These are phyloP conservation scores for Lactarius hengduanensis DNA, from an alignment of 768 basidiomycete species.

Conservation along the genomic window DNA sequence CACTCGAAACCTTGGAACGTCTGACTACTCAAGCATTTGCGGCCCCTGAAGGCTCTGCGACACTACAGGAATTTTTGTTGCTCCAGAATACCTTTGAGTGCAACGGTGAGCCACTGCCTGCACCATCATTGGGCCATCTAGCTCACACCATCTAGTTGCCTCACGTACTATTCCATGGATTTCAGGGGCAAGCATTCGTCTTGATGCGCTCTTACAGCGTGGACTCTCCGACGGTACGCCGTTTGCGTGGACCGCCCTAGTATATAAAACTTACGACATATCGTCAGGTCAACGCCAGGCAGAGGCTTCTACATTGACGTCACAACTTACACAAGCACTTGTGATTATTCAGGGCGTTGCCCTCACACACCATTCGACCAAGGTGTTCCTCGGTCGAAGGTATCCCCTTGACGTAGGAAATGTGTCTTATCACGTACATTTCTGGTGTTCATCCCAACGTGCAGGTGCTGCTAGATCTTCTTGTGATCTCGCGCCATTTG, in stretches of 20 bases:
- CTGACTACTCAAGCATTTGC: conserved; percentile 45
- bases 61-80: conserved; percentile 46
- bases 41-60: conserved; percentile 47
- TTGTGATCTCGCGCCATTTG: conserved; percentile 69
- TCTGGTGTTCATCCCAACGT: background rate
- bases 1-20: conserved; percentile 49
- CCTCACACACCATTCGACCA: conserved; percentile 66
- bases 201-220: conserved; percentile 52
- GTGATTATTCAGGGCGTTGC: conserved; percentile 75
- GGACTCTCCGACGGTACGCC: conserved; percentile 45
- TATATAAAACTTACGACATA: conserved; percentile 18
- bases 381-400: conserved; percentile 64
- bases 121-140: conserved; percentile 1
- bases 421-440: conserved; percentile 3
- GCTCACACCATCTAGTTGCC: conserved; percentile 49
- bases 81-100: conserved; percentile 82
- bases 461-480: conserved; percentile 69
- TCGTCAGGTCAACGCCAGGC: conserved; percentile 36
- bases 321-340: conserved; percentile 57
- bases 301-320: conserved; percentile 49
- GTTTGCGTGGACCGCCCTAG: background rate
- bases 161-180: conserved; percentile 66
- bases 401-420: conserved; percentile 63
- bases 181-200: conserved; percentile 44
- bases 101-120: conserved; percentile 54